A percentile compares a stretch with the other conserved stretches of the same genome.
These are phyloP conservation scores for Eleusine coracana DNA, from an alignment of 176 grass and related monocot genomes.

Conservation along the genomic window DNA sequence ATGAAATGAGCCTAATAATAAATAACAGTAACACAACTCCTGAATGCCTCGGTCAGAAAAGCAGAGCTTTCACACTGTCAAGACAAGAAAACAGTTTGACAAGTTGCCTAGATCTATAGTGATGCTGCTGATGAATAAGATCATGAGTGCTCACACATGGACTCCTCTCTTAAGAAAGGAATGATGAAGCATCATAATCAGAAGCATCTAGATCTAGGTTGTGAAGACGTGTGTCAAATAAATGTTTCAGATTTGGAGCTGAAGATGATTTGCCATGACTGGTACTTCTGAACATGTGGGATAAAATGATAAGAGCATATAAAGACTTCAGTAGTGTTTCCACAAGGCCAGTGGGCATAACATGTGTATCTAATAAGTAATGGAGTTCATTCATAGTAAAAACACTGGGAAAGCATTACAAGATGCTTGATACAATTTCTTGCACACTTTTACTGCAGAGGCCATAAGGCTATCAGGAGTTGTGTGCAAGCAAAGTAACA, in stretches of 20 bases:
- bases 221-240: neutral
- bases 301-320: constrained; percentile 18
- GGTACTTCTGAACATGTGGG: constrained; percentile 33
- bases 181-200: neutral
- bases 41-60: constrained; percentile 30
- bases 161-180: neutral
- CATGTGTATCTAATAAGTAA: neutral
- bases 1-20: neutral
- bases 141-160: neutral
- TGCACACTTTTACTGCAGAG: neutral
- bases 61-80: constrained; percentile 20
- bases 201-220: constrained; percentile 40
- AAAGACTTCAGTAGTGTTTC: constrained; percentile 10
- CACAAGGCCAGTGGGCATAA: neutral
- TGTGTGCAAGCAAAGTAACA: neutral
- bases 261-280: constrained; percentile 31
- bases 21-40: neutral
- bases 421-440: neutral
- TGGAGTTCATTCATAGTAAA: neutral
- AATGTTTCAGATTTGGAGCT: neutral
- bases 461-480: neutral
- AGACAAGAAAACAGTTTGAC: constrained; percentile 7
- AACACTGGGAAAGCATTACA: neutral
- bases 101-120: constrained; percentile 9
- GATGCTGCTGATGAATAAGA: constrained; percentile 14